phyloP scores from a whole-genome alignment of 106 monocot species.

The Gastrodia elata region DNA sequence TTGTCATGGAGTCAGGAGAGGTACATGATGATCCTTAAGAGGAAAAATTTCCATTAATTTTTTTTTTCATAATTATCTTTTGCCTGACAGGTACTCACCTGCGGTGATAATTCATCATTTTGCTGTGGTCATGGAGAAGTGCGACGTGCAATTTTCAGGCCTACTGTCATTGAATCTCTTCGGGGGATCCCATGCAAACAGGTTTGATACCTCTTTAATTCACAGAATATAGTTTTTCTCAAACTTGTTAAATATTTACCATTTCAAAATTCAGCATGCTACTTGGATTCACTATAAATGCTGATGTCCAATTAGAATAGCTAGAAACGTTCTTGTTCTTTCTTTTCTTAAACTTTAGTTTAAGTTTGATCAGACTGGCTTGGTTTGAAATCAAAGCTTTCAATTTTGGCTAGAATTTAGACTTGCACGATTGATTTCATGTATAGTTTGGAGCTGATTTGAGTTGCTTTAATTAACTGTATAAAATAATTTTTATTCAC shows the following conservation, averaged over 20 bases:
- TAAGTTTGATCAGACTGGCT: not conserved
- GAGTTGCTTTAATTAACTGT: not conserved
- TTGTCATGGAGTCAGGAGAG: constrained; percentile 93
- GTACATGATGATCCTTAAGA: constrained; percentile 30
- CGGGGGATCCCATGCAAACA: constrained; percentile 75
- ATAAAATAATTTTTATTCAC: not conserved
- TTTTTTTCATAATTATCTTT: constrained; percentile 2
- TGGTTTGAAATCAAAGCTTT: constrained; percentile 1
- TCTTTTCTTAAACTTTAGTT: not conserved
- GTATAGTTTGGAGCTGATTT: not conserved
- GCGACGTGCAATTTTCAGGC: constrained; percentile 69
- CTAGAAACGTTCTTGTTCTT: not conserved
- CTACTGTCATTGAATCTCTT: constrained; percentile 57
- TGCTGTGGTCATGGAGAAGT: constrained; percentile 98
- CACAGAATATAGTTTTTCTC: not conserved
- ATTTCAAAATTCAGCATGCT: not conserved
- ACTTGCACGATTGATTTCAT: not conserved
- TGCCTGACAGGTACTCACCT: constrained; percentile 68
- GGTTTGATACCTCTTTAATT: constrained; percentile 22
- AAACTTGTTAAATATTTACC: not conserved
- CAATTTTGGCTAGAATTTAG: not conserved
- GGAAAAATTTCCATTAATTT: not conserved
- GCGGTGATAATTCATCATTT: constrained; percentile 96
- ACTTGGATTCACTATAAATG: not conserved
- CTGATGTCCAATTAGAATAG: not conserved